Evolutionary conservation across 192 early-diverging fungal species (phyloP).

Genomic region (Coemansia sp.): DNA sequence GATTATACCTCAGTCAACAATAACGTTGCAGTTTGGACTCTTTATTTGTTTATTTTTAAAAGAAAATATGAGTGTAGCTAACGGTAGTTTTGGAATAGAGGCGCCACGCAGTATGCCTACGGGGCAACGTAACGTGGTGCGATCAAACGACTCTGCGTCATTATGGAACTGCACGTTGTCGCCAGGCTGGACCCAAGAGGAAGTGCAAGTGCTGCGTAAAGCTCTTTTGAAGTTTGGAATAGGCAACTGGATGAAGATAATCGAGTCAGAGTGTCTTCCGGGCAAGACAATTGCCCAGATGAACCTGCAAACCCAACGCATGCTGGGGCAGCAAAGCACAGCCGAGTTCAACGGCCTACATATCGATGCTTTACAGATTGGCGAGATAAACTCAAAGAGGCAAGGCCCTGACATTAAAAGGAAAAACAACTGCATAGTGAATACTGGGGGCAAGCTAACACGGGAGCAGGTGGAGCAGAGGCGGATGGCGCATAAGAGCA

Average conservation of each 20-base stretch:
- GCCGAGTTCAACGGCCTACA: conserved; percentile 93
- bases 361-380: conserved; percentile 82
- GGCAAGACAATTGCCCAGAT: conserved; percentile 98
- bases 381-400: conserved; percentile 80
- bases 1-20: no score
- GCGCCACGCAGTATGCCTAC: conserved; percentile 87
- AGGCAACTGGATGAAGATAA: conserved; percentile 96
- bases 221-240: conserved; percentile 88
- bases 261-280: conserved; percentile 81
- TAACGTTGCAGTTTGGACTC: not conserved
- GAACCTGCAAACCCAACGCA: conserved; percentile 91
- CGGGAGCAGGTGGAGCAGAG: conserved; percentile 72
- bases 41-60: not conserved
- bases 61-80: not conserved
- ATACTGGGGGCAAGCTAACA: conserved; percentile 77
- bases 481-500: conserved; percentile 70
- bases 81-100: conserved; percentile 1
- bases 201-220: conserved; percentile 77
- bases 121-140: conserved; percentile 84
- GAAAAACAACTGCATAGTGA: conserved; percentile 94
- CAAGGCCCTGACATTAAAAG: conserved; percentile 80
- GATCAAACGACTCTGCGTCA: conserved; percentile 91
- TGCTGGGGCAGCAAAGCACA: conserved; percentile 94
- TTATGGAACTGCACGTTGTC: conserved; percentile 94
- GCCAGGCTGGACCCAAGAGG: conserved; percentile 85